Evolutionary conservation across 1,139 yeast species (phyloP).

Genomic region (Taiozyma onychis): DNA sequence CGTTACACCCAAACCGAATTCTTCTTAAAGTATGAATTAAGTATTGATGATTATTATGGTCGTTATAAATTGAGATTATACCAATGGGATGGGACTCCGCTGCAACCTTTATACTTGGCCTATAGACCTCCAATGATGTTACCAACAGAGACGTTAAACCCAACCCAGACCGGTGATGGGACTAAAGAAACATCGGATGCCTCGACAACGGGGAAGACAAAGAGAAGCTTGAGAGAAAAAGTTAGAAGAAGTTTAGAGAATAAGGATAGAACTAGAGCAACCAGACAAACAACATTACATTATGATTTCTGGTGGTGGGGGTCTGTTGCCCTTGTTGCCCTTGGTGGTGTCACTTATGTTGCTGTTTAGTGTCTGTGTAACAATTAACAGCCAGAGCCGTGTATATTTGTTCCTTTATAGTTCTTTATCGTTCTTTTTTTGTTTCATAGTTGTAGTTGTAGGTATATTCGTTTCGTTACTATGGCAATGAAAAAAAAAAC

Average conservation of each 20-base stretch:
- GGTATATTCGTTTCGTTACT: too few species aligned
- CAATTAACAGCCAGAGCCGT: too few species aligned
- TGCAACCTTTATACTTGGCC: constrained; percentile 87
- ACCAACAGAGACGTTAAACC: constrained; percentile 87
- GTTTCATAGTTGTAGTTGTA: too few species aligned
- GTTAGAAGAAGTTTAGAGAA: constrained; percentile 75
- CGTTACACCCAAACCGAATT: constrained; percentile 66
- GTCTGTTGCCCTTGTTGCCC: constrained; percentile 18
- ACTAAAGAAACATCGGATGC: constrained; percentile 19
- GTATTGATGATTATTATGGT: constrained; percentile 77
- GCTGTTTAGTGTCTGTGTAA: neutral
- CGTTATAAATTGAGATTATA: constrained; percentile 67
- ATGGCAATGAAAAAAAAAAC: too few species aligned
- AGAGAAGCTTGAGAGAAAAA: constrained; percentile 36
- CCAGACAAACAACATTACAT: constrained; percentile 38
- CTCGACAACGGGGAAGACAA: constrained; percentile 16
- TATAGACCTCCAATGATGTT: constrained; percentile 95
- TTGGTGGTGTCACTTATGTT: constrained; percentile 17
- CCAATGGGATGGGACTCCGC: constrained; percentile 74
- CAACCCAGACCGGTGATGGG: constrained; percentile 49
- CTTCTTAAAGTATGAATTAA: constrained; percentile 53
- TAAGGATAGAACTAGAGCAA: constrained; percentile 73
- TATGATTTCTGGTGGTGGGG: constrained; percentile 46
- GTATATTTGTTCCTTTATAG: too few species aligned
- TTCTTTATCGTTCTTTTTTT: too few species aligned